Evolutionary conservation across 163 green algal genomes (phyloP).

Genomic region (Volvox carteri): DNA sequence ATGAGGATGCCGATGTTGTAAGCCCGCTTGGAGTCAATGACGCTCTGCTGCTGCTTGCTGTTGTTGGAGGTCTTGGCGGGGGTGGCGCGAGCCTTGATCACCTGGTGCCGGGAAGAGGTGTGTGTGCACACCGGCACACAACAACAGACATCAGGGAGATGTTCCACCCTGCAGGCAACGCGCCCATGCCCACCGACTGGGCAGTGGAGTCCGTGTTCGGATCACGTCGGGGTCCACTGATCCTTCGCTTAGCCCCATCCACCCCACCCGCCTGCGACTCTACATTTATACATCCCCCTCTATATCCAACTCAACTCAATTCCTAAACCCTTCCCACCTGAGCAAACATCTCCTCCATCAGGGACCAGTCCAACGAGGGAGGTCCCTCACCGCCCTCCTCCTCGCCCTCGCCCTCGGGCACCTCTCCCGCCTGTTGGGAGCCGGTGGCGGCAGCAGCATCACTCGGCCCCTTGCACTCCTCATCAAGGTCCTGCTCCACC

Average conservation of each 20-base stretch:
- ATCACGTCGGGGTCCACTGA: too few relatives aligned
- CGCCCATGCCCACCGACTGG: too few relatives aligned
- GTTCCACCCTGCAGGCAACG: too few relatives aligned
- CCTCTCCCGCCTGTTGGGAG: neutral
- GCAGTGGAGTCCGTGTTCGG: too few relatives aligned
- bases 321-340: too few relatives aligned
- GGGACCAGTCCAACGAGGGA: constrained; percentile 51
- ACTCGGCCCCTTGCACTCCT: neutral
- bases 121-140: too few relatives aligned
- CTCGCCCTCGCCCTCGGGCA: neutral
- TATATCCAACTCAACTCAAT: too few relatives aligned
- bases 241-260: too few relatives aligned
- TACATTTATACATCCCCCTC: too few relatives aligned
- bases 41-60: constrained; percentile 34
- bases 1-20: constrained; percentile 72
- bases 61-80: constrained; percentile 30
- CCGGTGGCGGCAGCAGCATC: neutral
- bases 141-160: too few relatives aligned
- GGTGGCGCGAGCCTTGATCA: constrained; percentile 47
- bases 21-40: constrained; percentile 65
- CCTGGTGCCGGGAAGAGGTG: too few relatives aligned
- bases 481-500: constrained; percentile 32
- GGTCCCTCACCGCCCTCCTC: constrained; percentile 35
- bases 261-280: too few relatives aligned
- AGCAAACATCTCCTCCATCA: constrained; percentile 56